Base-by-base conservation (phyloP, 1,139 yeast genomes). In the Oligophagozyma castellii region DNA sequence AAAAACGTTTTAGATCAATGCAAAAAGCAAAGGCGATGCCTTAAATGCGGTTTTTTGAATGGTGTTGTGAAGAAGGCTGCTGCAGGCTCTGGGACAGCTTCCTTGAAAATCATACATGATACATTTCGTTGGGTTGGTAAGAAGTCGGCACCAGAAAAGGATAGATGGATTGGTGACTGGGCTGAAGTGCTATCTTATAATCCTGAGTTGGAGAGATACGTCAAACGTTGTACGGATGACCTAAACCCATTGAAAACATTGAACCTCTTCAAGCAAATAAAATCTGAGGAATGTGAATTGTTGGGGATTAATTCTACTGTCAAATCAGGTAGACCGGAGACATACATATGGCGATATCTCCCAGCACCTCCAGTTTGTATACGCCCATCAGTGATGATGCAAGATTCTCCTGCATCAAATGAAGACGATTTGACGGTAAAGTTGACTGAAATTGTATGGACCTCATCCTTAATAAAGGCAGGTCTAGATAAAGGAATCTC, bases 281-380 rank as follows among this genome's bases (percentile, higher is more conserved):
- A 70, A 15, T 86, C 95, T 0, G 67, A 71, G 23, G 98, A 92
- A 48, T 86, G 95, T 58, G 96, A 86, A 53, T 63, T 92, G 20
- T 60, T 92, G 23, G 99, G 98, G 29, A 73, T 92, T 39, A 93
- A 89, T 51, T 71, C 95, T 1, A 65, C 80, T 4, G 38, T 43
- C 14, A 67, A 73, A 40, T 83, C 86, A 20, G 95, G 96, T 23
- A 67, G 98, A 40, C 98, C 98, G 2, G 98, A 89, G 55, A 83
- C 79, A 70, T 89, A 86, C 53, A 71, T 92, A 26, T 92, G 98
- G 99, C 69, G 94, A 46, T 92, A 86, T 52, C 65, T 92, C 31
- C 98, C 98, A 0, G 98, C 96, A 0, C 98, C 99, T 1, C 99
- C 99, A 0, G 95, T 92, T 14, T 92, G 98, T 64, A 89, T 92